A percentile compares a stretch with the other conserved stretches of the same genome.
These are phyloP conservation scores for Volvariella surrecta DNA, from an alignment of 1,284 basidiomycete genomes.

Conservation along the genomic window DNA sequence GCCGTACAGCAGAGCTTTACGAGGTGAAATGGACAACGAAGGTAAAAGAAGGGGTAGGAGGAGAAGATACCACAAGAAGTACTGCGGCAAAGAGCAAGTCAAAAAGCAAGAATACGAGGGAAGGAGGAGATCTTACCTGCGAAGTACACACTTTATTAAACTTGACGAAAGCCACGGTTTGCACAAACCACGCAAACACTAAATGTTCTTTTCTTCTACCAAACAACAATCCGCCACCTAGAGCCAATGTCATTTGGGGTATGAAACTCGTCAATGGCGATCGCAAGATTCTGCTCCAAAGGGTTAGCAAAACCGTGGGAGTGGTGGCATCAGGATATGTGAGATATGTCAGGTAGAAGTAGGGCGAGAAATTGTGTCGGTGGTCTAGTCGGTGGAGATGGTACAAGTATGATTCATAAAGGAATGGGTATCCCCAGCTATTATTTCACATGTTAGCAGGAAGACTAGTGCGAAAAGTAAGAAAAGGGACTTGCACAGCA, in stretches of 20 bases:
- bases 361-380: conserved; percentile 96
- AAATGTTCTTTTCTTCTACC: conserved; percentile 48
- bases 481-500: conserved; percentile 53
- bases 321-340: conserved; percentile 39
- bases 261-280: conserved; percentile 66
- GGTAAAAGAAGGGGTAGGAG: conserved; percentile 82
- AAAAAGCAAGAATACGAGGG: background rate
- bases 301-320: conserved; percentile 27
- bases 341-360: conserved; percentile 93
- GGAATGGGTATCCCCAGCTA: conserved; percentile 92
- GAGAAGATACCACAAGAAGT: conserved; percentile 97
- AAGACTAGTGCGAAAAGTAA: conserved; percentile 4
- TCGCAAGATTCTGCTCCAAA: conserved; percentile 37
- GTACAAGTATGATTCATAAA: conserved; percentile 91
- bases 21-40: conserved; percentile 42
- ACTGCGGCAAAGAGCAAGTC: conserved; percentile 39
- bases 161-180: conserved; percentile 85
- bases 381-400: conserved; percentile 90
- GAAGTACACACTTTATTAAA: conserved; percentile 99
- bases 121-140: conserved; percentile 51
- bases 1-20: conserved; percentile 33
- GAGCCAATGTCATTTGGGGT: conserved; percentile 64
- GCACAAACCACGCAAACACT: conserved; percentile 83
- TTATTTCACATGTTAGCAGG: background rate
- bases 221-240: conserved; percentile 60